Percentiles rank a stretch among this genome's conserved stretches.
These are phyloP conservation scores for Mortierella sp. DNA, from an alignment of 371 early-diverging fungal species.

Conservation along the genomic window DNA sequence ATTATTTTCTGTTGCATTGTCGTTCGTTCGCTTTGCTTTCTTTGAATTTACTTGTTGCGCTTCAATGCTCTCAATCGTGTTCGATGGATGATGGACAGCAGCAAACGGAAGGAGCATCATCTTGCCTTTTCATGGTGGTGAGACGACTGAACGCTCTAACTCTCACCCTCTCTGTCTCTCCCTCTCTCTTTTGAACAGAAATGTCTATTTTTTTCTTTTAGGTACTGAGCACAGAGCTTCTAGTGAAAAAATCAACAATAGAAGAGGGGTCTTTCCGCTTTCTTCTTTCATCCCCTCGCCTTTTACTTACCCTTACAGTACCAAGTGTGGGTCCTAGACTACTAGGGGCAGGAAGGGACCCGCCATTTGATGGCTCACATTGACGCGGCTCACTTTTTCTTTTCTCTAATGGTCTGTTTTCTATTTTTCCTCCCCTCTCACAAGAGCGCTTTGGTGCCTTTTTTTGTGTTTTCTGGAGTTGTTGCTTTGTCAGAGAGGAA, in stretches of 20 bases:
- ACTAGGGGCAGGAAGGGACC: neutral
- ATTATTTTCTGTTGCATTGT: neutral
- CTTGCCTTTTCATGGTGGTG: neutral
- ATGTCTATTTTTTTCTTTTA: neutral
- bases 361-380: conserved; percentile 1
- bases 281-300: neutral
- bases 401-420: neutral
- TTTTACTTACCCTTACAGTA: neutral
- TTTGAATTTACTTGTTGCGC: too few relatives aligned
- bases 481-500: conserved; percentile 16
- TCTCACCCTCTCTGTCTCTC: neutral
- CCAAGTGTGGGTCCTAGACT: neutral
- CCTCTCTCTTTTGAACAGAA: neutral
- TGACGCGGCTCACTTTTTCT: neutral
- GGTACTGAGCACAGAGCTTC: conserved; percentile 11
- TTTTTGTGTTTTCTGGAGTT: neutral
- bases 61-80: conserved; percentile 7
- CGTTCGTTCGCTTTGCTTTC: too few relatives aligned
- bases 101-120: neutral
- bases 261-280: neutral
- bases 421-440: neutral
- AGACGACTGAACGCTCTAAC: neutral
- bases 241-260: neutral
- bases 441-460: neutral
- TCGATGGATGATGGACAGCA: neutral